Evolutionary conservation across 2,329 filamentous ascomycete genomes (phyloP).

Genomic region (Colletotrichum neosansevieriae): DNA sequence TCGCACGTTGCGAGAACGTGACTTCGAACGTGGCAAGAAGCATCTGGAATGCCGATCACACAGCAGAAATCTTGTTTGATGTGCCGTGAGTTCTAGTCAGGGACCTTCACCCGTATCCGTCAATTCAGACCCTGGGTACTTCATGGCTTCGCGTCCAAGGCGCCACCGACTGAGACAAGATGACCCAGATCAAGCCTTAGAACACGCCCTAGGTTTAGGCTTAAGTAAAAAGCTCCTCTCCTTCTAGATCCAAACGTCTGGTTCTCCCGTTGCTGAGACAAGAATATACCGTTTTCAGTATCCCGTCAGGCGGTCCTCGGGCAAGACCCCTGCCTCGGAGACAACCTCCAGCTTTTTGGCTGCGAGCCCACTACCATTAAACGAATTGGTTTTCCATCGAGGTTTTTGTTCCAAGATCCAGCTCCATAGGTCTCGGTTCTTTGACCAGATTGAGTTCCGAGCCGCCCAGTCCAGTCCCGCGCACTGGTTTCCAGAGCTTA

Average conservation of each 20-base stretch:
- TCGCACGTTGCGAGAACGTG: slow-evolving; percentile 2
- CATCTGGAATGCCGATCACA: slow-evolving; percentile 6
- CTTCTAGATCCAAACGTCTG: slow-evolving; percentile 51
- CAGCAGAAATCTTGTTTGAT: background rate
- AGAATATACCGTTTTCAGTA: slow-evolving; percentile 62
- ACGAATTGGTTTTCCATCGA: slow-evolving; percentile 31
- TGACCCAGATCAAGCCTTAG: slow-evolving; percentile 12
- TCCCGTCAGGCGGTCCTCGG: slow-evolving; percentile 65
- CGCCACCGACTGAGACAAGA: slow-evolving; percentile 16
- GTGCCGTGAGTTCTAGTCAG: background rate
- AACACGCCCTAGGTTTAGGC: background rate
- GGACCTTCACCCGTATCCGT: slow-evolving; percentile 14
- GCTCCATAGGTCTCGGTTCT: slow-evolving; percentile 48
- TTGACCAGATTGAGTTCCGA: slow-evolving; percentile 50
- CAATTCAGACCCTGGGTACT: background rate
- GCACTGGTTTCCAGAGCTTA: slow-evolving; percentile 57
- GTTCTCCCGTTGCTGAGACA: slow-evolving; percentile 56
- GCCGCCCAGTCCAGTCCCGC: slow-evolving; percentile 43
- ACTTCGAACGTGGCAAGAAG: slow-evolving; percentile 5
- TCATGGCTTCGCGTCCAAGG: background rate
- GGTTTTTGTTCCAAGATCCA: slow-evolving; percentile 42
- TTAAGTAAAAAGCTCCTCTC: slow-evolving; percentile 19
- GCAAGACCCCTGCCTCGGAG: slow-evolving; percentile 56
- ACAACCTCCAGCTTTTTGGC: slow-evolving; percentile 54
- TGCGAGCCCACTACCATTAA: slow-evolving; percentile 66